Percentiles rank a stretch among this genome's conserved stretches.
These are phyloP conservation scores for Arachis hypogaea DNA, from an alignment of 306 rosid genomes.

Conservation along the genomic window DNA sequence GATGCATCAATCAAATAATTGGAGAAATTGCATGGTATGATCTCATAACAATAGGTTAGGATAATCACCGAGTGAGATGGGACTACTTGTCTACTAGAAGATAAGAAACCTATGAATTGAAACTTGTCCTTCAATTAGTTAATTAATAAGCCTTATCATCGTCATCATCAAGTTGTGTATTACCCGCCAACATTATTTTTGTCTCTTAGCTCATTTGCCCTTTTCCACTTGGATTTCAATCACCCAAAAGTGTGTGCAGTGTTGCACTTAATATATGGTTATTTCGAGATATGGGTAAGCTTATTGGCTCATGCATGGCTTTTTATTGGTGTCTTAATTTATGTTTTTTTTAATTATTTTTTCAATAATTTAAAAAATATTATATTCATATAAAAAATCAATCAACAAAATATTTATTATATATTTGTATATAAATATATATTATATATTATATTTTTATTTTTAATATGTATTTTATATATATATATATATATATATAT, in stretches of 20 bases:
- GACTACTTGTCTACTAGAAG: slow-evolving; percentile 23
- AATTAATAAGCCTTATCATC: too few relatives aligned
- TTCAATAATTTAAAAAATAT: too few relatives aligned
- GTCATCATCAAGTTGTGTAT: not conserved
- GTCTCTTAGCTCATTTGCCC: too few relatives aligned
- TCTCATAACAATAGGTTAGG: not conserved
- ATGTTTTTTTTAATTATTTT: too few relatives aligned
- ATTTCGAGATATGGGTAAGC: not conserved
- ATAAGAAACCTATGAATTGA: not conserved
- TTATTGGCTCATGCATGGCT: not conserved
- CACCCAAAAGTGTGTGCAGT: not conserved
- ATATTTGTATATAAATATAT: too few relatives aligned
- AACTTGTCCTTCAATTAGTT: not conserved
- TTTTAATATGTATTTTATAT: too few relatives aligned
- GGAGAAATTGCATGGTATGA: not conserved
- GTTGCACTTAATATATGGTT: too few relatives aligned
- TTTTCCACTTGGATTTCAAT: not conserved
- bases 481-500: too few relatives aligned
- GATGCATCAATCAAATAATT: slow-evolving; percentile 9
- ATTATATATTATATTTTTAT: too few relatives aligned
- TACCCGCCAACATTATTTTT: not conserved
- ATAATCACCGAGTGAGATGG: not conserved
- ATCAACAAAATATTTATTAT: too few relatives aligned
- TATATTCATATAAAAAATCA: too few relatives aligned
- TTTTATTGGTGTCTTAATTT: too few relatives aligned